These are phyloP conservation scores for Rhodotorula paludigena DNA, from an alignment of 768 basidiomycete species.

Conservation along the genomic window DNA sequence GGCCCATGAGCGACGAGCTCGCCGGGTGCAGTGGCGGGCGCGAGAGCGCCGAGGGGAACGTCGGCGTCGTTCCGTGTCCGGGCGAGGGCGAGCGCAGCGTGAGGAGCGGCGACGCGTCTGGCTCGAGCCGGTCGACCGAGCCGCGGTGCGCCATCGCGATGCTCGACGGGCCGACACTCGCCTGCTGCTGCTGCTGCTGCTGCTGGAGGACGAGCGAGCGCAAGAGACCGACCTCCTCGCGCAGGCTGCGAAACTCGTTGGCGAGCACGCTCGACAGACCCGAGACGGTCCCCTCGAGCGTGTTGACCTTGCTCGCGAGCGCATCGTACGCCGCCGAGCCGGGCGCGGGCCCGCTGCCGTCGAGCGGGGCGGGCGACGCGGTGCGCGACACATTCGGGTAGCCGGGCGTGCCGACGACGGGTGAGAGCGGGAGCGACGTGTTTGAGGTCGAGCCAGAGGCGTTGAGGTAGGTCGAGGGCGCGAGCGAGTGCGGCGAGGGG, in stretches of 20 bases:
- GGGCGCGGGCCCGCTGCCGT: neutral
- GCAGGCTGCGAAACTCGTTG: conserved; percentile 16
- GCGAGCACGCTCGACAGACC: conserved; percentile 21
- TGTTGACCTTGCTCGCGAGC: conserved; percentile 50
- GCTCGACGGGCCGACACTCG: no score
- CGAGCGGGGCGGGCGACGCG: conserved; percentile 26
- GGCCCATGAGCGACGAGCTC: conserved; percentile 46
- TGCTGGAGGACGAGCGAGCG: conserved; percentile 30
- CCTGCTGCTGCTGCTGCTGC: conserved; percentile 4
- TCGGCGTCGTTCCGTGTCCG: neutral
- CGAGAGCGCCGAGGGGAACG: neutral
- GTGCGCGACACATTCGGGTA: conserved; percentile 9
- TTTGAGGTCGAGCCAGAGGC: neutral
- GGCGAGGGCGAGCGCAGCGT: conserved; percentile 37
- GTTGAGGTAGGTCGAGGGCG: conserved; percentile 13
- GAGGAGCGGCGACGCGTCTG: conserved; percentile 27
- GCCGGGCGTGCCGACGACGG: conserved; percentile 1
- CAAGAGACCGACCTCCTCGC: conserved; percentile 57
- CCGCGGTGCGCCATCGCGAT: neutral
- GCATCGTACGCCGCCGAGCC: neutral
- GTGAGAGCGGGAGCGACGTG: conserved; percentile 5
- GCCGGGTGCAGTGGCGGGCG: neutral
- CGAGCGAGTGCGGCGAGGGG: conserved; percentile 23
- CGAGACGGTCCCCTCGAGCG: conserved; percentile 28
- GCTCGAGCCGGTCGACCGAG: conserved; percentile 12